Conservation (phyloP, 306 rosid species). For the Aeschynomene evenia region DNA sequence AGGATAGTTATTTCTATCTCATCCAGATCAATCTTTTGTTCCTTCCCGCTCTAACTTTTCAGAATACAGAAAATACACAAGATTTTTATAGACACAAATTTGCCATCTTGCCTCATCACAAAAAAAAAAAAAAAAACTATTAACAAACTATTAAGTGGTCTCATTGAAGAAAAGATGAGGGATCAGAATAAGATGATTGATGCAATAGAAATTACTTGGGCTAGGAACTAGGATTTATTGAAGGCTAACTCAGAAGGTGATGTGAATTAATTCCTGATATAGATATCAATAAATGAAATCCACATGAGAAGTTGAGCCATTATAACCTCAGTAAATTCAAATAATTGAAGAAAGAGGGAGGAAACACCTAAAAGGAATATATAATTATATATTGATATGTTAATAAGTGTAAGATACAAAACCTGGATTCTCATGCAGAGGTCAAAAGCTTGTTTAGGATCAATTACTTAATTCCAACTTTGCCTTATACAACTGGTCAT, state of each 20-base stretch:
- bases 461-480: slow-evolving; percentile 29
- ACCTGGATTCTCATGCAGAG: slow-evolving; percentile 7
- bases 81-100: too few species aligned
- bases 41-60: too few species aligned
- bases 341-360: neutral
- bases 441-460: slow-evolving; percentile 20
- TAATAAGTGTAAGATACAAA: slow-evolving; percentile 19
- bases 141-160: too few species aligned
- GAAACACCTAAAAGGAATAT: neutral
- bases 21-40: too few species aligned
- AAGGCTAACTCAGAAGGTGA: too few species aligned
- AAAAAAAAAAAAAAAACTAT: too few species aligned
- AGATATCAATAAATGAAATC: slow-evolving; percentile 9
- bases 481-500: slow-evolving; percentile 16
- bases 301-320: neutral
- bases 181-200: neutral
- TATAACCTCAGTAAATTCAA: neutral
- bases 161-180: neutral
- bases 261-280: too few species aligned
- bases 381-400: neutral
- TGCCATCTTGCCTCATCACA: too few species aligned
- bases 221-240: too few species aligned
- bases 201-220: too few species aligned
- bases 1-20: too few species aligned
- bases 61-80: too few species aligned